Conservation (phyloP, 495 filamentous ascomycete species). For the Rostrohypoxylon terebratum region DNA sequence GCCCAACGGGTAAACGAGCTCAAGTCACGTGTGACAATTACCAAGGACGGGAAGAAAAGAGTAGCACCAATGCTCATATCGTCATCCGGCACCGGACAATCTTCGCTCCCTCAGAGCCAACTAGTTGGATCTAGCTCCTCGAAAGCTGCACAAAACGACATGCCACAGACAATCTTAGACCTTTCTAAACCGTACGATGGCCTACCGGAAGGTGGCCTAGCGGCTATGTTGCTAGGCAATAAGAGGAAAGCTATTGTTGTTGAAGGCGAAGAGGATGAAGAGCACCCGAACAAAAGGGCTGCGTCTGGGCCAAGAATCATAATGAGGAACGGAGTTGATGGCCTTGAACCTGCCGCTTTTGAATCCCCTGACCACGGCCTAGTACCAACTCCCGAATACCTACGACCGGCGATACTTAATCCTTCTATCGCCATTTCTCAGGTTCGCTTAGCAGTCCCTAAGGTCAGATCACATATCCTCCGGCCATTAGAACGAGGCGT, state of each 20-base stretch:
- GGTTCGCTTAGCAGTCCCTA: conserved; percentile 89
- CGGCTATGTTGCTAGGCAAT: conserved; percentile 87
- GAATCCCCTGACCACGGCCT: conserved; percentile 67
- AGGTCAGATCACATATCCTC: conserved; percentile 82
- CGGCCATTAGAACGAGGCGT: conserved; percentile 68
- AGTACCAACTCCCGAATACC: conserved; percentile 82
- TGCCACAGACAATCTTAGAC: conserved; percentile 87
- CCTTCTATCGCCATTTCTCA: conserved; percentile 84
- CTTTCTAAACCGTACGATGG: conserved; percentile 95
- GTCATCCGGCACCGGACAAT: conserved; percentile 81
- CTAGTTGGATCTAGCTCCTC: conserved; percentile 77
- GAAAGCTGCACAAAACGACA: conserved; percentile 71
- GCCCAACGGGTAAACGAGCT: conserved; percentile 77
- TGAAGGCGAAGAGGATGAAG: conserved; percentile 72
- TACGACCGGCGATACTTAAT: conserved; percentile 87
- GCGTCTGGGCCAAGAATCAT: conserved; percentile 78
- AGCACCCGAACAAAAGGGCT: conserved; percentile 71
- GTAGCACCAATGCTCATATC: conserved; percentile 93
- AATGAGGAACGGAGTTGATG: conserved; percentile 79
- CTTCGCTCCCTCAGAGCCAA: conserved; percentile 86
- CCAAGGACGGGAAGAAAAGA: conserved; percentile 96
- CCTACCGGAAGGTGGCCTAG: conserved; percentile 87
- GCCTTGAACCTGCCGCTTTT: conserved; percentile 73
- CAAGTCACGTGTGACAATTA: conserved; percentile 91
- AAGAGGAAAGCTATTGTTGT: conserved; percentile 82